phyloP scores from a whole-genome alignment of 2,329 filamentous ascomycete genomes.

The Colletotrichum orchidophilum region DNA sequence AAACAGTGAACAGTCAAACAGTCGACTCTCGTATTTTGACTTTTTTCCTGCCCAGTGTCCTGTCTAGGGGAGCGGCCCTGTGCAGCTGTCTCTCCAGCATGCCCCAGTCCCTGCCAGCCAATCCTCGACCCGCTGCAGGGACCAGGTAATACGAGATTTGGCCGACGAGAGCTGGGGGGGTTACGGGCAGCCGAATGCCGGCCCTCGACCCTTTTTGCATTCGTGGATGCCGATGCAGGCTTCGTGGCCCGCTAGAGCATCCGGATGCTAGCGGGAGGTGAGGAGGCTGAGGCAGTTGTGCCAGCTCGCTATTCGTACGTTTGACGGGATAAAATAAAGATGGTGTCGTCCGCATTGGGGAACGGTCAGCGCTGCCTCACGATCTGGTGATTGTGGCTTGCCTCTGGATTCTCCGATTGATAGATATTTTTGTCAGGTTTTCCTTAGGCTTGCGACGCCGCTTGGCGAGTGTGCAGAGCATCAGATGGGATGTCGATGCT shows the following conservation, averaged over 20 bases:
- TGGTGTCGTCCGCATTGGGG: conserved; percentile 7
- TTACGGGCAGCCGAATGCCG: conserved; percentile 25
- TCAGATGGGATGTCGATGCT: background rate
- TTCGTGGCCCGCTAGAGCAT: conserved; percentile 24
- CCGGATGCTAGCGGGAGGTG: background rate
- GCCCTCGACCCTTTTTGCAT: conserved; percentile 8
- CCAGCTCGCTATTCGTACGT: background rate
- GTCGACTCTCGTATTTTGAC: conserved; percentile 21
- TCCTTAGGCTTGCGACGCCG: background rate
- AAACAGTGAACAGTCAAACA: too few relatives aligned
- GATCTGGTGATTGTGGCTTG: conserved; percentile 24
- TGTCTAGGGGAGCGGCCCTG: conserved; percentile 18
- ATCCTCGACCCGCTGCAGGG: conserved; percentile 25
- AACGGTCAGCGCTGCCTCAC: conserved; percentile 6
- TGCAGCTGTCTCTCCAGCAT: conserved; percentile 18
- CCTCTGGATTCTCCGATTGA: background rate
- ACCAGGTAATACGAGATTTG: conserved; percentile 29
- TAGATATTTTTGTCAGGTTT: conserved; percentile 16
- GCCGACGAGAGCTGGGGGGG: background rate
- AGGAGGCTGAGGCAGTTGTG: conserved; percentile 13
- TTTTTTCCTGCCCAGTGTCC: background rate
- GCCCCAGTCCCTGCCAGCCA: conserved; percentile 21
- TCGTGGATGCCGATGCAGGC: conserved; percentile 13
- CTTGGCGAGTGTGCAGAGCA: background rate
- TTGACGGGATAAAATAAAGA: background rate